phyloP scores from a whole-genome alignment of 73 alveolate genomes.

The Stentor roeselii region DNA sequence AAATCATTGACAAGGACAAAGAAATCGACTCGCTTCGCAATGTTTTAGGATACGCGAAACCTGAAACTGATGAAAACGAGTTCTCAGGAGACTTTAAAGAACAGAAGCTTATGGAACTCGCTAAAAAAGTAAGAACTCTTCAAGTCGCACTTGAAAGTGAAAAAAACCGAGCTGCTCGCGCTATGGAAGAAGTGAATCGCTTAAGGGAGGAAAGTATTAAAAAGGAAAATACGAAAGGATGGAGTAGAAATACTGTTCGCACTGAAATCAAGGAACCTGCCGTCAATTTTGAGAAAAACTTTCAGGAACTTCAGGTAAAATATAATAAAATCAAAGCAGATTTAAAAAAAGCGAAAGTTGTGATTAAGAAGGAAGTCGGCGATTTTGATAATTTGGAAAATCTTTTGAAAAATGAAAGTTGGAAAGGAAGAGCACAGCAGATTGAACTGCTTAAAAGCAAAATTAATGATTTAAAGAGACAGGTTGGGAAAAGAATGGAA shows the following conservation, averaged over 20 bases:
- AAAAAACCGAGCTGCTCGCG: constrained; percentile 25
- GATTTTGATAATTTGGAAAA: constrained; percentile 2
- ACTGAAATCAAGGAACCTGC: not conserved
- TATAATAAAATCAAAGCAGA: not conserved
- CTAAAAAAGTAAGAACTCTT: constrained; percentile 10
- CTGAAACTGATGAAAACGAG: constrained; percentile 19
- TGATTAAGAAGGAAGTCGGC: not conserved
- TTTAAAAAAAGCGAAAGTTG: not conserved
- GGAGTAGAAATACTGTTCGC: not conserved
- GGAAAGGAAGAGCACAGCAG: constrained; percentile 26
- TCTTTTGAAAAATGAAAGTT: not conserved
- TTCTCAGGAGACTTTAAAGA: not conserved
- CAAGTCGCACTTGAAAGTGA: constrained; percentile 22
- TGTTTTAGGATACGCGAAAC: constrained; percentile 20
- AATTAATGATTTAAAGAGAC: constrained; percentile 14
- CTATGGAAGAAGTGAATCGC: constrained; percentile 23
- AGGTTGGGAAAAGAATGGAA: not conserved
- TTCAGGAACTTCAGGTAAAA: not conserved
- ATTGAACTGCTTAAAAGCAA: constrained; percentile 1
- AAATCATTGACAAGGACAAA: constrained; percentile 17
- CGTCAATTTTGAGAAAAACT: not conserved
- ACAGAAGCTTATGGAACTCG: constrained; percentile 19
- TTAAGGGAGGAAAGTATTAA: not conserved
- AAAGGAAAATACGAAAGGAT: constrained; percentile 12
- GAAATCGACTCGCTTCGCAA: constrained; percentile 7